Evolutionary conservation across 2,329 filamentous ascomycete species (phyloP), one percentile per base, ranked within the genome.

Genomic region (Trichoderma simmonsii): DNA sequence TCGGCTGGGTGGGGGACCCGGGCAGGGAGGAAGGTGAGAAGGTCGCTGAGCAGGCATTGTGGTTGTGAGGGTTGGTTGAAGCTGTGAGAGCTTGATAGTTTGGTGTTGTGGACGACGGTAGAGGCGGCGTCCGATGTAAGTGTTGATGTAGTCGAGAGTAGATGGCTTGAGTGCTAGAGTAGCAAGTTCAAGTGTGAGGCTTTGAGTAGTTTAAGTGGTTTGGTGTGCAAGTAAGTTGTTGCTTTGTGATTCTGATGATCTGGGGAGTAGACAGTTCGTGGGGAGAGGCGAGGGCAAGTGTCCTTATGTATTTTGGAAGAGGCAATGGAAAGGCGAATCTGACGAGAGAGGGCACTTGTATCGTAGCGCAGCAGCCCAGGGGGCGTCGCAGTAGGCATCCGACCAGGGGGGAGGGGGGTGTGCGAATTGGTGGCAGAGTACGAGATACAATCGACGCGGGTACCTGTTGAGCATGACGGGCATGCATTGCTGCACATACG

Each of bases 1-100:
- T 70, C 89, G 85, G 82, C 86, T 88, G 74, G 89, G 89, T 77
- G 89, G 89, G 73, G 89, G 89, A 77, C 89, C 89, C 70, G 89
- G 89, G 87, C 89, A 91, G 76, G 89, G 89, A 83, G 89, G 89
- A 75, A 91, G 87, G 78, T 90, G 88, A 76, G 88, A 89, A 74
- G 89, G 89, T 79, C 89, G 87, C 81, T 89, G 87, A 75, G 86
- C 83, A 81, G 87, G 86, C 86, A 89, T 88, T 73, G 74, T 80
- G 77, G 73, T 73, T 73, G 21, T 68, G 34, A 73, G 71, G 43
- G 43, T 18, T 71, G 72, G 63, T 70, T 62, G 63, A 67, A 73
- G 72, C 59, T 64, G 66, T 60, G 36, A 36, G 21, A 60, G 64
- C 54, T 70, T 65, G 32, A 48, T 73, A 70, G 54, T 64, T 48